phyloP scores from a whole-genome alignment of 345 rosid genomes.

The Acer campestre region DNA sequence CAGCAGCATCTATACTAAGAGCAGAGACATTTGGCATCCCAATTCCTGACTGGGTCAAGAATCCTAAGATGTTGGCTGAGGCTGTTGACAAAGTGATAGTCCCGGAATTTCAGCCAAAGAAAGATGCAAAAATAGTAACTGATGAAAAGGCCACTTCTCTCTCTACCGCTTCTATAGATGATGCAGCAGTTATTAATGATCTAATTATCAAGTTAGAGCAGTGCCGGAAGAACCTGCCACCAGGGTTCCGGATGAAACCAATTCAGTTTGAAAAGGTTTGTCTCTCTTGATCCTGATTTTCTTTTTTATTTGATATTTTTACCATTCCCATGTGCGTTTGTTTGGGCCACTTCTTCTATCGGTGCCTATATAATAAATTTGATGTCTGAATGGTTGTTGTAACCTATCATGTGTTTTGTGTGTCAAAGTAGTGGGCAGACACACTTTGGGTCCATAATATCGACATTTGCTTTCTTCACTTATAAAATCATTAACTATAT shows the following conservation, averaged over 20 bases:
- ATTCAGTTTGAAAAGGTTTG: slow-evolving; percentile 97
- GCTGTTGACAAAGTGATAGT: slow-evolving; percentile 78
- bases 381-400: not conserved
- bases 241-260: slow-evolving; percentile 80
- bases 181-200: slow-evolving; percentile 73
- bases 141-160: slow-evolving; percentile 91
- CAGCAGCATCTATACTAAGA: slow-evolving; percentile 80
- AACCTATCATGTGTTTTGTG: not conserved
- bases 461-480: no score
- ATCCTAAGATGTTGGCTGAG: slow-evolving; percentile 58
- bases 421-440: not conserved
- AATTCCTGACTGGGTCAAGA: slow-evolving; percentile 79
- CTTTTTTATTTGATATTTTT: not conserved
- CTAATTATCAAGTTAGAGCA: slow-evolving; percentile 64
- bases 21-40: slow-evolving; percentile 94
- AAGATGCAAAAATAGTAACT: slow-evolving; percentile 77
- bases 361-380: not conserved
- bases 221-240: slow-evolving; percentile 55
- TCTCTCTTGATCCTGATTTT: not conserved
- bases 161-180: slow-evolving; percentile 80
- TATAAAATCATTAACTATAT: not conserved
- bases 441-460: no score
- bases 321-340: not conserved
- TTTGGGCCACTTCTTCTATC: not conserved
- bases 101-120: slow-evolving; percentile 88